Percentiles rank a stretch among this genome's conserved stretches.
Conservation (phyloP, 345 rosid genomes). For the Dipteronia sinensis region DNA sequence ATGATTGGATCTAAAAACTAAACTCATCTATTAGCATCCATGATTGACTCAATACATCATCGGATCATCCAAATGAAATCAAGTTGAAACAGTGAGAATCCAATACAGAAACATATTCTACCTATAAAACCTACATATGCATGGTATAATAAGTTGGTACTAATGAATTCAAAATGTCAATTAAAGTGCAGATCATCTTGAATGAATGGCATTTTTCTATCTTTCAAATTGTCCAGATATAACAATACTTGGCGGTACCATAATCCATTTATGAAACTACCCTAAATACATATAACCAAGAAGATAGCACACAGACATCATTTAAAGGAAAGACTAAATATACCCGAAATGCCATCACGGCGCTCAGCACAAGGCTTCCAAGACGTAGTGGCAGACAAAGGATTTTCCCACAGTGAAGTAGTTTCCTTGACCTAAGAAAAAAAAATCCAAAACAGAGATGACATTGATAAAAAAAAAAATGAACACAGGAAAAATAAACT, state of each 20-base stretch:
- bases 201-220: background rate
- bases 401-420: conserved; percentile 97
- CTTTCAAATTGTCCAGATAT: background rate
- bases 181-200: background rate
- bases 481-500: background rate
- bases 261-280: background rate
- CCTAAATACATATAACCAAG: background rate
- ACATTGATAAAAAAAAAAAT: background rate
- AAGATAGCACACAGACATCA: background rate
- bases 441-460: conserved; percentile 4
- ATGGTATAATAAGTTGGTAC: background rate
- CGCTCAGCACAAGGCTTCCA: conserved; percentile 99
- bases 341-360: conserved; percentile 78
- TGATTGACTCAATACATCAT: background rate
- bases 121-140: background rate
- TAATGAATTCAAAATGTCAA: background rate
- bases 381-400: conserved; percentile 89
- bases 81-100: background rate
- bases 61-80: background rate
- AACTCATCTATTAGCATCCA: background rate
- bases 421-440: conserved; percentile 75
- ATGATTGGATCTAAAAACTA: background rate
- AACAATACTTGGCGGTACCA: background rate
- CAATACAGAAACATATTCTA: background rate
- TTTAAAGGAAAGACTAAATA: background rate